Base-by-base conservation (phyloP, 192 early-diverging fungal species). In the Coemansia sp. region DNA sequence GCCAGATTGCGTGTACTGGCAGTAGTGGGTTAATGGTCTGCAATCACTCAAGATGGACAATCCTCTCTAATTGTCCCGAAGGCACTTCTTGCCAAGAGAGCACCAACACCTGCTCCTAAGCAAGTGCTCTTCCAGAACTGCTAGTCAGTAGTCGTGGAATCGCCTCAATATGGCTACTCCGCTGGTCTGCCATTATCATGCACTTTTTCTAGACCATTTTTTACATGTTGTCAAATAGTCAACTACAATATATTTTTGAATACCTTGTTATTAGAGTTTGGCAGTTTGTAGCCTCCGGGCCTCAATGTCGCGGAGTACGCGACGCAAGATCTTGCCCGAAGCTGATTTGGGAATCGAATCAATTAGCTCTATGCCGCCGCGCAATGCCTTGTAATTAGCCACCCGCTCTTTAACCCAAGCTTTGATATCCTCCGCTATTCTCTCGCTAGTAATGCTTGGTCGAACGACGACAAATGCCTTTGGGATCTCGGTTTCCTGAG, bases 291-390 rank as follows among this genome's bases (percentile, higher is more conserved):
- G 40, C 12, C 74, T 56, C 37, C 20, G 58, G 12, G 61, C 62
- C 32, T 77, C 73, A 3, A 71, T 43, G 32, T 71, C 80, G 38
- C 61, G 70, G 11, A 94, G 76, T 13, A 90, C 82, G n/a, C 90
- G 82, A 15, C 95, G 82, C 44, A 96, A 78, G 60, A 96, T 94
- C 82, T 95, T 95, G 59, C 93, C 95, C 15, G 87, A 84, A 1
- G 89, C 83, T 7, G 87, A 85, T 60, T 94, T 95, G 13, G 93
- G 93, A 60, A 95, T 91, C 40, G 65, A 84, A 13, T 83, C 72
- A 27, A 90, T 84, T 67, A 93, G 80, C 27, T 83, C 85, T 18
- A 96, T 82, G 0, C 93, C 93, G 18, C 91, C 95, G 20, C 89
- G 75, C 34, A 97, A 67, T 58, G 81, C 75, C 85, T 95, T 97